Evolutionary conservation across 2,329 filamentous ascomycete genomes (phyloP).

Genomic region (Furcasterigmium furcatum): DNA sequence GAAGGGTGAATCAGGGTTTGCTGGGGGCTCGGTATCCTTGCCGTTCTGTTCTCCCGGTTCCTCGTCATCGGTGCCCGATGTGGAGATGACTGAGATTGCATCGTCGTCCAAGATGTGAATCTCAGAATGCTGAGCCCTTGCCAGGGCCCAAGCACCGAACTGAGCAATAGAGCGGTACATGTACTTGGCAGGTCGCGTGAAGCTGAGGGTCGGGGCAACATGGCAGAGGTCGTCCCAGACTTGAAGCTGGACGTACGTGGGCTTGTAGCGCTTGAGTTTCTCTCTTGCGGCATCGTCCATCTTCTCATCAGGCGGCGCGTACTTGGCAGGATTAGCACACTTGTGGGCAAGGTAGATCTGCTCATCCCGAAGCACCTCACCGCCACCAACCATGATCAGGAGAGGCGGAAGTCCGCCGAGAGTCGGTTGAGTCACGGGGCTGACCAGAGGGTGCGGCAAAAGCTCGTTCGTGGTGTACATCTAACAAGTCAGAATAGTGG

Average conservation of each 20-base stretch:
- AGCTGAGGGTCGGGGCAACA: constrained; percentile 88
- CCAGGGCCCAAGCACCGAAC: constrained; percentile 88
- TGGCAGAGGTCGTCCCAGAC: constrained; percentile 97
- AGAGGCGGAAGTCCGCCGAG: constrained; percentile 87
- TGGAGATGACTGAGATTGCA: constrained; percentile 70
- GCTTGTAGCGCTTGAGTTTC: constrained; percentile 63
- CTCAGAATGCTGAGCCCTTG: constrained; percentile 72
- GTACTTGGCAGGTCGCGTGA: constrained; percentile 91
- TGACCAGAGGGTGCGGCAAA: constrained; percentile 83
- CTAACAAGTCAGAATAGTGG: constrained; percentile 21
- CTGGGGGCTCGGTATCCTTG: constrained; percentile 15
- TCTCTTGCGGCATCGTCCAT: constrained; percentile 61
- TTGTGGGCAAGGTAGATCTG: constrained; percentile 96
- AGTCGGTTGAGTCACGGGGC: constrained; percentile 81
- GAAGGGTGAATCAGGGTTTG: constrained; percentile 6
- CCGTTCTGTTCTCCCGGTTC: constrained; percentile 13
- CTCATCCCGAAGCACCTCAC: constrained; percentile 87
- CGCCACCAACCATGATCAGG: constrained; percentile 82
- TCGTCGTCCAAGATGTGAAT: constrained; percentile 84
- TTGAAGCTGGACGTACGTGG: constrained; percentile 90
- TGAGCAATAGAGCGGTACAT: constrained; percentile 94
- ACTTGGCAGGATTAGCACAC: constrained; percentile 77
- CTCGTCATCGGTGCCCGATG: constrained; percentile 40
- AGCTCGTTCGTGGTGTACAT: constrained; percentile 81
- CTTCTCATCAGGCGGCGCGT: constrained; percentile 63